These are phyloP conservation scores for Salix arbutifolia DNA, from an alignment of 345 rosid genomes.

Conservation along the genomic window DNA sequence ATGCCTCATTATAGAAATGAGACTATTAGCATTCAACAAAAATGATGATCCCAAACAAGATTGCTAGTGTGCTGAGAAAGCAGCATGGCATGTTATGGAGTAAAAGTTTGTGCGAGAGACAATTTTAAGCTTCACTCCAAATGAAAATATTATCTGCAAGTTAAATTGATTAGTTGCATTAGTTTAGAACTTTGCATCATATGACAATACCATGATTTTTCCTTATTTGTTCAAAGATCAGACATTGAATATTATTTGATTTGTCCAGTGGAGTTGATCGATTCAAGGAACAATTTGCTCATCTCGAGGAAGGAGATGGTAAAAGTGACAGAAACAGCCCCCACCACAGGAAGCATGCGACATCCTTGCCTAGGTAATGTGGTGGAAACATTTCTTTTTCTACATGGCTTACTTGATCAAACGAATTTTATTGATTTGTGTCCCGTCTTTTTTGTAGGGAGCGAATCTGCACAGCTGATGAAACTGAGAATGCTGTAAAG, in stretches of 20 bases:
- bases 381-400: background rate
- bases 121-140: background rate
- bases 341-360: conserved; percentile 59
- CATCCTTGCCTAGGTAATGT: conserved; percentile 77
- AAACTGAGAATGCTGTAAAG: conserved; percentile 28
- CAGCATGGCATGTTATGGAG: background rate
- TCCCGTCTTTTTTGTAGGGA: conserved; percentile 38
- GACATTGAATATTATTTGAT: background rate
- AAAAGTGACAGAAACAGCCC: conserved; percentile 46
- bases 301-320: conserved; percentile 66
- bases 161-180: background rate
- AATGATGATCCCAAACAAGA: background rate
- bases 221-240: background rate
- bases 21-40: background rate
- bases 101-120: background rate
- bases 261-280: conserved; percentile 65
- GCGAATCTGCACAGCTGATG: conserved; percentile 53
- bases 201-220: background rate
- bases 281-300: conserved; percentile 81
- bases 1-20: background rate
- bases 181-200: background rate
- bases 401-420: background rate
- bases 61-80: background rate
- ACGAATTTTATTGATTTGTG: background rate
- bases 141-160: background rate